Evolutionary conservation across 441 rosid species (phyloP), one percentile per base, ranked within the genome.

Genomic region (Pelargonium citronellum): DNA sequence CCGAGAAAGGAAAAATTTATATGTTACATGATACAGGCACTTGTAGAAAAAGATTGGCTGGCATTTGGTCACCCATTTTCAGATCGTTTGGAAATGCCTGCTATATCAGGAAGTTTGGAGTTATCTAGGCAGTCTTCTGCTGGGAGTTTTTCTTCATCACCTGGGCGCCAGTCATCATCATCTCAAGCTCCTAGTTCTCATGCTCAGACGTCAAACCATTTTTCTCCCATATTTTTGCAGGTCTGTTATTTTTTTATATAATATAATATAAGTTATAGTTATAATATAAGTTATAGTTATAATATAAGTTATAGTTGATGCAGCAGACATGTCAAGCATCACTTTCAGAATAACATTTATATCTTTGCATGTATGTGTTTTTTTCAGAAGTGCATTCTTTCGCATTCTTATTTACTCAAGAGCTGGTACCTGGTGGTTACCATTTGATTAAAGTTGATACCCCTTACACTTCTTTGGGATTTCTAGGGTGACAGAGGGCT

Each of bases 51-150:
- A 79, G 97, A 92, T 79, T 92, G 99, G 99, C 87, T 92, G 69
- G 97, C 98, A 73, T 95, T 92, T 84, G 98, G 99, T 66, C 99
- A 92, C 85, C 98, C 97, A 70, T 88, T 95, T 83, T 86, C 97
- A 9, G 98, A 95, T 78, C 99, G 98, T 51, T 67, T 87, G 70
- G 99, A 96, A 76, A 86, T 90, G 91, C 98, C 97, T 64, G 76
- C 81, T 66, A 77, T 87, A 63, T 78, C 90, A 71, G 92, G 89
- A 81, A 80, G 82, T 74, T 76, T 72, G 71, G 99, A 92, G 69
- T 83, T 91, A 74, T 72, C 89, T 60, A 87, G 95, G 75, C 95
- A 89, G 66, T 82, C 91, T 79, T 91, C 97, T 70, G 79, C 82
- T 64, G 92, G 96, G 78, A 92, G 84, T 80, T 85, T 81, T 71